Evolutionary conservation across 345 rosid species (phyloP), one percentile per base, ranked within the genome.

Genomic region (Eutrema japonicum): DNA sequence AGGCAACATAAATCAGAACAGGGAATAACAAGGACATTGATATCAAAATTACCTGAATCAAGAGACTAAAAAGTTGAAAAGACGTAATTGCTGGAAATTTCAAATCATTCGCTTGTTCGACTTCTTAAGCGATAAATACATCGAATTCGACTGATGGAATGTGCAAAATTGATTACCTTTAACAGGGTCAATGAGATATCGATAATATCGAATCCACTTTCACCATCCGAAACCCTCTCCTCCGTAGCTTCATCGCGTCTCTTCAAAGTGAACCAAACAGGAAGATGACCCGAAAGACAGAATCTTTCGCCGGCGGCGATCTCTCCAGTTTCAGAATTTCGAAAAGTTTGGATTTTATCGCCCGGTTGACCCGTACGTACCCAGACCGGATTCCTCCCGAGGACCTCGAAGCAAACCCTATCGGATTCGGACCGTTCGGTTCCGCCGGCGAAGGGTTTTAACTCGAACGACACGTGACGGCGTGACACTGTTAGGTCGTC

Each of bases 311-410:
- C 97, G 32, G 52, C 75, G 3, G 26, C 66, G 47, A 87, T 53
- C 72, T 70, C 84, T 40, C 87, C 93, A 32, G 77, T 78, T 58
- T 90, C 91, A 3, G 66, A 70, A 64, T 59, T 87, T 48, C 84
- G 83, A 33, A 79, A 83, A 63, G 82, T 79, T 77, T 11, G 76
- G 8, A 87, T 73, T 32, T 69, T 73, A 5, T 78, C 83, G 7
- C 65, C 75, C 18, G 55, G 41, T 63, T 73, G 16, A 64, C 78
- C 72, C 61, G 32, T 4, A 3, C 80, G 68, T 7, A 85, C 76
- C 93, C 98, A 93, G 7, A 89, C 55, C 8, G 92, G 96, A 66
- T 90, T 93, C 77, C 73, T 85, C 45, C 98, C 93, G 22, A 84
- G 60, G 43, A 90, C 96, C 66, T 82, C 78, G 66, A 90, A 75